These are phyloP conservation scores for Cladorrhinum sp. DNA, from an alignment of 2,329 filamentous ascomycete genomes.

Conservation along the genomic window DNA sequence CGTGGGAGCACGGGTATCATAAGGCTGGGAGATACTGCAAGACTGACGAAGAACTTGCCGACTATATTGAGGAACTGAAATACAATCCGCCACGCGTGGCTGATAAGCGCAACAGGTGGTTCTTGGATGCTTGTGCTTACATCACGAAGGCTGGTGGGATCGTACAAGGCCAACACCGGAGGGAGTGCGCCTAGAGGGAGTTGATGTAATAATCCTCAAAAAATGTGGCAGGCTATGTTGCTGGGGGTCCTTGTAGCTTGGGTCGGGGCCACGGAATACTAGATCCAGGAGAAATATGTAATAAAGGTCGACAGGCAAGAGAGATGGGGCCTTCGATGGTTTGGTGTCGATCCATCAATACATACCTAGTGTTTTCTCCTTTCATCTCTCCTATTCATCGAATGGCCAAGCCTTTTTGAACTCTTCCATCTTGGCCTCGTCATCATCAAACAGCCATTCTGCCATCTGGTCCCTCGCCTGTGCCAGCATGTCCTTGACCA, in stretches of 20 bases:
- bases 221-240: too few relatives aligned
- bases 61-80: not conserved
- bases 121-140: not conserved
- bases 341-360: too few relatives aligned
- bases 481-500: not conserved
- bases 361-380: too few relatives aligned
- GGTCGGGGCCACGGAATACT: too few relatives aligned
- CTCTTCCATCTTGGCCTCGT: not conserved
- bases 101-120: not conserved
- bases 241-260: too few relatives aligned
- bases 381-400: too few relatives aligned
- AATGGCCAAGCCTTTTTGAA: not conserved
- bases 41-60: not conserved
- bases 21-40: not conserved
- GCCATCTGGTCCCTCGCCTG: conserved; percentile 6
- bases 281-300: too few relatives aligned
- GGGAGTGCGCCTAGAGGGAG: not conserved
- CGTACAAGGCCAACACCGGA: not conserved
- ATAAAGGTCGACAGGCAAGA: too few relatives aligned
- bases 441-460: not conserved
- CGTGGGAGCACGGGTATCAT: not conserved
- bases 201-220: too few relatives aligned
- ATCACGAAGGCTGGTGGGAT: not conserved
- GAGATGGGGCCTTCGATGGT: too few relatives aligned
- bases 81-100: too few relatives aligned